Evolutionary conservation across 371 early-diverging fungal genomes (phyloP).

Genomic region (Mortierella polycephala): DNA sequence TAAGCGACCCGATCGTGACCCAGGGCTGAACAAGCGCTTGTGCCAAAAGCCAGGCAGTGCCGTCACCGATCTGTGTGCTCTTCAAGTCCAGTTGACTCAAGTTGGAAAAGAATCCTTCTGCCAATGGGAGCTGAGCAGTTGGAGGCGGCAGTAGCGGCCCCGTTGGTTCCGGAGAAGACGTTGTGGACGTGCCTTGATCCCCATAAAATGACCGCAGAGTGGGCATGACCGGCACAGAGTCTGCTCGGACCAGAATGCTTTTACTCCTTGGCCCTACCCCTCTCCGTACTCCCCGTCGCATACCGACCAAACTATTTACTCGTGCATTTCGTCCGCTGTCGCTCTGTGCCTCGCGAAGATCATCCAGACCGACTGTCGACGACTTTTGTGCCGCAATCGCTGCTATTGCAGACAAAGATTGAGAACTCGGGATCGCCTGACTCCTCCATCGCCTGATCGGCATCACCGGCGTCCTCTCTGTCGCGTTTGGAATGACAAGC

Average conservation of each 20-base stretch:
- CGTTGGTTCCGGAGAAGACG: background rate
- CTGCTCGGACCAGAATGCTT: background rate
- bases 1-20: conserved; percentile 25
- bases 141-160: conserved; percentile 6
- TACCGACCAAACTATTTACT: too few relatives aligned
- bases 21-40: conserved; percentile 41
- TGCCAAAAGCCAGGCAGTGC: conserved; percentile 31
- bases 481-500: conserved; percentile 22
- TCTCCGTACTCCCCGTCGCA: too few relatives aligned
- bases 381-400: background rate
- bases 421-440: background rate
- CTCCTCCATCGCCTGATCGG: background rate
- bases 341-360: background rate
- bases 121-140: background rate
- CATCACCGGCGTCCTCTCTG: background rate
- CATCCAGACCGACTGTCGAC: background rate
- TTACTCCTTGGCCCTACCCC: background rate
- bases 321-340: background rate
- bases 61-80: conserved; percentile 39
- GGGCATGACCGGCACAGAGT: conserved; percentile 21
- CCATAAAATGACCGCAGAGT: background rate
- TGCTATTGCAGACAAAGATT: conserved; percentile 4
- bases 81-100: conserved; percentile 41
- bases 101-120: conserved; percentile 33
- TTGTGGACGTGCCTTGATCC: background rate